Evolutionary conservation across 495 filamentous ascomycete genomes (phyloP).

Genomic region (Geopyxis carbonaria): DNA sequence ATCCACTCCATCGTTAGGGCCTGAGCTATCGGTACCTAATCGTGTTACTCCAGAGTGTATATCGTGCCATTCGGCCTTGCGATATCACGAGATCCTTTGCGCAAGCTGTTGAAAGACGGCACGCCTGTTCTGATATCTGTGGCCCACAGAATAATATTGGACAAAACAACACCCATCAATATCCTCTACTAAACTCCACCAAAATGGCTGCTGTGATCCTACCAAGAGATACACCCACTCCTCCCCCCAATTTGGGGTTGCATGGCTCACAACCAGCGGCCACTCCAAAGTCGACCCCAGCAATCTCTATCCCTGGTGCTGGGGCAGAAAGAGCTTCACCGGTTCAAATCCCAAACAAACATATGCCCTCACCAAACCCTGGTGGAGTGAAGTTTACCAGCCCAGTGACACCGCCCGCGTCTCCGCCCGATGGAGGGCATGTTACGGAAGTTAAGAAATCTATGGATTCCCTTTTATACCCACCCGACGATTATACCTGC

Average conservation of each 20-base stretch:
- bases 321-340: slow-evolving; percentile 24
- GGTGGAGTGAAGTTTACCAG: slow-evolving; percentile 47
- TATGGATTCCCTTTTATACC: slow-evolving; percentile 55
- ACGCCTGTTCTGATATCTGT: no score
- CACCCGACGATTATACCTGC: slow-evolving; percentile 45
- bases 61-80: no score
- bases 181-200: no score
- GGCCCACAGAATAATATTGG: no score
- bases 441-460: slow-evolving; percentile 15
- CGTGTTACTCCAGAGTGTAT: no score
- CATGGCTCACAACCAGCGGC: slow-evolving; percentile 30
- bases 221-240: slow-evolving; percentile 1
- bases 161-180: no score
- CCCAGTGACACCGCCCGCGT: slow-evolving; percentile 49
- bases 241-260: background rate
- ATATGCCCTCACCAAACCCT: slow-evolving; percentile 68
- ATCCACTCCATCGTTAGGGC: no score
- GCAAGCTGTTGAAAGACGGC: no score
- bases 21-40: no score
- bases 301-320: background rate
- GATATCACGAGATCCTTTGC: no score
- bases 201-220: slow-evolving; percentile 28
- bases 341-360: slow-evolving; percentile 68
- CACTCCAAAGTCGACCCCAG: slow-evolving; percentile 27
- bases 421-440: slow-evolving; percentile 35